phyloP scores from a whole-genome alignment of 306 rosid genomes.

The Acacia confusa region DNA sequence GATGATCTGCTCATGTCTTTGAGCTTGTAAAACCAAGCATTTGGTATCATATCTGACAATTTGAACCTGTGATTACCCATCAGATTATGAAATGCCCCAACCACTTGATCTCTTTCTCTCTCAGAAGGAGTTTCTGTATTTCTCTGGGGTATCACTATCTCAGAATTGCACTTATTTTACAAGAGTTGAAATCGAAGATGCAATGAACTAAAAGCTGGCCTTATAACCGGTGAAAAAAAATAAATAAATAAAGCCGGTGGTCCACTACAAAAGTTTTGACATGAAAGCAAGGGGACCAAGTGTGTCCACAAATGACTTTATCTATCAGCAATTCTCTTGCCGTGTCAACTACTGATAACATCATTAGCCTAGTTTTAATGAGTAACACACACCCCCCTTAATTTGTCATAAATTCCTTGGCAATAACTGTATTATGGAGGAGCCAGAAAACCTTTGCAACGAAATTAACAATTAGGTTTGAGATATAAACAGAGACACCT shows the following conservation, averaged over 20 bases:
- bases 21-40: conserved; percentile 90
- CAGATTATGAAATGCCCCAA: conserved; percentile 30
- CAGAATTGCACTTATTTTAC: conserved; percentile 26
- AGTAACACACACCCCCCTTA: neutral
- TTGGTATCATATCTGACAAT: conserved; percentile 78
- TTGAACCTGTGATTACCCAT: conserved; percentile 78
- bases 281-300: conserved; percentile 47
- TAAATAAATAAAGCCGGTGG: conserved; percentile 25
- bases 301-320: conserved; percentile 37
- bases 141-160: conserved; percentile 17
- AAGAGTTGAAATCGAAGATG: conserved; percentile 35
- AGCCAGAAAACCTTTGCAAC: no score
- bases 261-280: conserved; percentile 35
- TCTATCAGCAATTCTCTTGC: conserved; percentile 30
- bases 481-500: neutral
- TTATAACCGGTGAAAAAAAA: conserved; percentile 26
- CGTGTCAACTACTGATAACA: neutral
- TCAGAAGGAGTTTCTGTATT: conserved; percentile 23
- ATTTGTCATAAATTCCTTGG: neutral
- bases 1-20: conserved; percentile 65
- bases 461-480: neutral
- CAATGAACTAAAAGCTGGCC: conserved; percentile 9
- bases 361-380: conserved; percentile 7
- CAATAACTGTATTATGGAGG: no score
- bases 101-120: conserved; percentile 18